A percentile compares a stretch with the other conserved stretches of the same genome.
phyloP scores from a whole-genome alignment of 2,329 filamentous ascomycete species.

The Talaromyces sp. region DNA sequence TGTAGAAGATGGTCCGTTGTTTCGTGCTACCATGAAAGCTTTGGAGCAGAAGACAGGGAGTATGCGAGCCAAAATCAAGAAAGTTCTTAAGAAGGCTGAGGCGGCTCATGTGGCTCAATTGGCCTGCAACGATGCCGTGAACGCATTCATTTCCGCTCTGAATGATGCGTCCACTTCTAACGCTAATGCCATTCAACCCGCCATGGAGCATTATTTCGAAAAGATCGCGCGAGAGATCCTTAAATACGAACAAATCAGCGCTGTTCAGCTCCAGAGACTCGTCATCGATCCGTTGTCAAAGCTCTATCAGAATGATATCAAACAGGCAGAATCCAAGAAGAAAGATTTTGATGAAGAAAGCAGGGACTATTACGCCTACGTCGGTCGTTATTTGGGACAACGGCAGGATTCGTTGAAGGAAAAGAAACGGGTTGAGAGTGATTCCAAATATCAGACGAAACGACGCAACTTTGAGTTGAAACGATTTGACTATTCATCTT shows the following conservation, averaged over 20 bases:
- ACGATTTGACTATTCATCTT: slow-evolving; percentile 96
- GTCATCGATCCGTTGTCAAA: slow-evolving; percentile 92
- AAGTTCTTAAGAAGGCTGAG: slow-evolving; percentile 90
- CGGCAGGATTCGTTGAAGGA: slow-evolving; percentile 93
- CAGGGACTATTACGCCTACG: slow-evolving; percentile 95
- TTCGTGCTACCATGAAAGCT: slow-evolving; percentile 93
- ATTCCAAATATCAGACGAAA: slow-evolving; percentile 93
- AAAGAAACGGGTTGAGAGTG: slow-evolving; percentile 92
- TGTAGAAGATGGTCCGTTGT: slow-evolving; percentile 88
- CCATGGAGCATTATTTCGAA: slow-evolving; percentile 96
- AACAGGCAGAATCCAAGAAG: slow-evolving; percentile 93
- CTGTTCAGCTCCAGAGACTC: slow-evolving; percentile 76
- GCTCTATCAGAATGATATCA: slow-evolving; percentile 92
- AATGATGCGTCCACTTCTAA: slow-evolving; percentile 86
- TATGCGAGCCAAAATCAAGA: slow-evolving; percentile 92
- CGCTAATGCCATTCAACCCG: slow-evolving; percentile 92
- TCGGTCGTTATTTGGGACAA: slow-evolving; percentile 92
- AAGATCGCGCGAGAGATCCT: slow-evolving; percentile 91
- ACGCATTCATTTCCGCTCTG: slow-evolving; percentile 76
- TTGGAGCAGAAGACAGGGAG: slow-evolving; percentile 94
- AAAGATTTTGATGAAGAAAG: slow-evolving; percentile 98
- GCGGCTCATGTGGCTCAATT: slow-evolving; percentile 73
- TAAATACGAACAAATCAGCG: slow-evolving; percentile 78
- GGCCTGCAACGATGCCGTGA: slow-evolving; percentile 79
- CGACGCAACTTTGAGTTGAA: slow-evolving; percentile 93